Conservation (phyloP, 495 filamentous ascomycete species). For the Hypoxylon trugodes region DNA sequence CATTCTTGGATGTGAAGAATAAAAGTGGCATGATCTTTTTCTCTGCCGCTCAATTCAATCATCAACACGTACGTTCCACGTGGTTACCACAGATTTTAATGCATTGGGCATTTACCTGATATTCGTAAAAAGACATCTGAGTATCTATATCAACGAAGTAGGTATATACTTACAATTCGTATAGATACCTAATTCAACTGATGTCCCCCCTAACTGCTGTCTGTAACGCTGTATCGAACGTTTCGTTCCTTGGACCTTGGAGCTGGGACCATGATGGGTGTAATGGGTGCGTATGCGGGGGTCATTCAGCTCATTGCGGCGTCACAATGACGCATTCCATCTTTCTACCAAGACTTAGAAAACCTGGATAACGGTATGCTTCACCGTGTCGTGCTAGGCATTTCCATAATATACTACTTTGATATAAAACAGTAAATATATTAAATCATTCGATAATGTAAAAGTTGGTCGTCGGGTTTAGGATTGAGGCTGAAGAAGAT, state of each 20-base stretch:
- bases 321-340: conserved; percentile 24
- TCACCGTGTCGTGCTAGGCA: background rate
- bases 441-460: background rate
- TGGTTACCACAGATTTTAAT: background rate
- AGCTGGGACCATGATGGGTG: background rate
- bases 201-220: too few relatives aligned
- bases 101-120: background rate
- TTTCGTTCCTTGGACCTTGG: too few relatives aligned
- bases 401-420: background rate
- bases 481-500: conserved; percentile 34
- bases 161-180: background rate
- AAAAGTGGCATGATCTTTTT: background rate
- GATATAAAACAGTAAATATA: background rate
- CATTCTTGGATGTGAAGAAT: background rate
- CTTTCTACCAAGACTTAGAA: background rate
- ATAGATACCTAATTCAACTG: too few relatives aligned
- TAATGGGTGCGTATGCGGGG: background rate
- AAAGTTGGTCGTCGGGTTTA: conserved; percentile 10
- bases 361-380: background rate
- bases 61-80: background rate
- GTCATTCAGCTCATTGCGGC: background rate
- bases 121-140: too few relatives aligned
- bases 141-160: too few relatives aligned
- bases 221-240: too few relatives aligned
- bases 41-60: background rate